Evolutionary conservation across 148 eudicot genomes (phyloP), one percentile per base, ranked within the genome.

Genomic region (Camellia granthamiana): DNA sequence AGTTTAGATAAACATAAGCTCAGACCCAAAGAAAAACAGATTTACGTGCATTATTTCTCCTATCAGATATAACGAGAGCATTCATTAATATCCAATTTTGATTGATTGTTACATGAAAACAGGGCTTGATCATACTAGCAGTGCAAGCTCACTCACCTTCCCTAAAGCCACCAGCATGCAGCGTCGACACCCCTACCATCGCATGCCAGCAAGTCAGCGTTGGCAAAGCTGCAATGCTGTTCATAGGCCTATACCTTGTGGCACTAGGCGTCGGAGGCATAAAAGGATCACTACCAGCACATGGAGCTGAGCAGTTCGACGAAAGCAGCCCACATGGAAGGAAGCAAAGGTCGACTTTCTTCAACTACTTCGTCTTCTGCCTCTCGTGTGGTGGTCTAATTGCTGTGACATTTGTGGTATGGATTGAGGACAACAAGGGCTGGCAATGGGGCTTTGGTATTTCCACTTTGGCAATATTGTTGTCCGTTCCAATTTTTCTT

Each of bases 391-490:
- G 99, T 3, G 99, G 84, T 23, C 89, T 95, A 3, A 89, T 95
- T 46, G 99, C 99, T 0, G 95, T 93, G n/a, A 95, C 99, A 0
- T 88, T 95, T 0, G 97, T 95, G 30, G 97, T 95, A 43, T 95
- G 99, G 99, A 65, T 95, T 44, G 99, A 95, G 80, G 99, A 95
- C 67, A 95, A 95, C 80, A 89, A 86, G 80, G 99, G 99, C 1
- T 95, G 99, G 99, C 86, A 91, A 83, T 95, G 99, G 99, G 99
- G 99, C 0, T 95, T 95, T 77, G 89, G 90, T 3, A 85, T 93
- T 73, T 85, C 95, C 6, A 95, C 98, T 3, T 3, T 93, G 73
- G 68, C 97, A 0, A 90, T 95, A 8, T 76, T 95, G 60, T 76
- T 90, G 42, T 92, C 99, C 0, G 88, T 95, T 63, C 97, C 97